Evolutionary conservation across 306 rosid species (phyloP).

Genomic region (Cucumis melo): DNA sequence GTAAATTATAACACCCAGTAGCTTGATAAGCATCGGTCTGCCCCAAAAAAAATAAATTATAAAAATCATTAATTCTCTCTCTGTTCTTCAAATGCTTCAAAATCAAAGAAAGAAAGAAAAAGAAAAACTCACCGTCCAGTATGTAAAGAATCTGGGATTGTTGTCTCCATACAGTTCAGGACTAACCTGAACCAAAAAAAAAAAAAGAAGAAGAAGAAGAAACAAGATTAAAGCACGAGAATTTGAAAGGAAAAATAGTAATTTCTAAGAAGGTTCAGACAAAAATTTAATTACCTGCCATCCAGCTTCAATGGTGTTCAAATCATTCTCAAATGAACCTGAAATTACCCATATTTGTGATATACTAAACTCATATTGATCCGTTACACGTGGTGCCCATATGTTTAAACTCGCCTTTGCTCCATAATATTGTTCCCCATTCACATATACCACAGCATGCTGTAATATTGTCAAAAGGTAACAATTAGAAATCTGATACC

Average conservation of each 20-base stretch:
- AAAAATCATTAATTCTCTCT: neutral
- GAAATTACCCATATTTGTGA: constrained; percentile 79
- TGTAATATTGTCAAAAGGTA: neutral
- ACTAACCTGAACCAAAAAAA: constrained; percentile 35
- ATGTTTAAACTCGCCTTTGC: constrained; percentile 61
- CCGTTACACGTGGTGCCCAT: constrained; percentile 49
- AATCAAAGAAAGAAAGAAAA: too few species aligned
- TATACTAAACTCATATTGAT: constrained; percentile 54
- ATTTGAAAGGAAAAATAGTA: too few species aligned
- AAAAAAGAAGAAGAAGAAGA: neutral
- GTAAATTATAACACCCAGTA: constrained; percentile 62
- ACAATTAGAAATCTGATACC: too few species aligned
- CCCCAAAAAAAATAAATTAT: neutral
- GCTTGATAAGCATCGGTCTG: constrained; percentile 74
- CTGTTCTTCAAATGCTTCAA: neutral
- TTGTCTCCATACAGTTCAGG: constrained; percentile 67
- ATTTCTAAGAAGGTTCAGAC: neutral
- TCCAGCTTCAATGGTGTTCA: constrained; percentile 71
- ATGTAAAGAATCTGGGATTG: constrained; percentile 65
- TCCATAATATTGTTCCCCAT: constrained; percentile 68
- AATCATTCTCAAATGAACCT: constrained; percentile 60
- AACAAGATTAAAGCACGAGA: neutral
- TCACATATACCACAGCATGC: constrained; percentile 99
- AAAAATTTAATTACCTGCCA: constrained; percentile 42
- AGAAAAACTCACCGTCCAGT: constrained; percentile 52